Base-by-base conservation (phyloP, 306 rosid genomes). In the Carpinus viminea region DNA sequence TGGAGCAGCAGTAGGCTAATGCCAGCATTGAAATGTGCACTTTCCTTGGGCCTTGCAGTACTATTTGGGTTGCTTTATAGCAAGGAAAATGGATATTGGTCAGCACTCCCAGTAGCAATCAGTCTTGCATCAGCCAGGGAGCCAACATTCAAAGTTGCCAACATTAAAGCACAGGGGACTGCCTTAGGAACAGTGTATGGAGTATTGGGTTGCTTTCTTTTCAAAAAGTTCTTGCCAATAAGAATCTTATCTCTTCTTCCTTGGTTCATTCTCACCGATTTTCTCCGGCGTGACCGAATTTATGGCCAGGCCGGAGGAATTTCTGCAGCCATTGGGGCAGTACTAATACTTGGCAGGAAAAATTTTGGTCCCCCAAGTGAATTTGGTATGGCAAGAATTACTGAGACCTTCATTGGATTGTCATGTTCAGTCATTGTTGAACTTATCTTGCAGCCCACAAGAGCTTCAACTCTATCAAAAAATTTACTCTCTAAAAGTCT, bases 251-350 rank as follows among this genome's bases (percentile, higher is more conserved):
- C 90, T 56, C 88, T 93, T 20, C 82, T 91, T 62, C 98, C 96
- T 1, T 93, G 94, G 96, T 83, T 93, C 85, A 38, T 89, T 36
- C 84, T 93, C 88, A 85, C 98, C 0, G 83, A 83, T 72, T 91
- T 88, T 78, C 89, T 93, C 13, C 94, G 79, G 45, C 84, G 88
- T 21, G 89, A 93, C 74, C 55, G 15, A 46, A 84, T 93, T 88
- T 93, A 93, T 17, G 92, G 96, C 28, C 89, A 86, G 0, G 94
- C 94, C 0, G 96, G 98, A 41, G 90, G 89, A 8, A 85, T 91
- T 73, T 88, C 96, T 11, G 91, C 98, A 0, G 81, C 83, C 3
- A 87, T 91, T 64, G 98, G 94, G 6, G 94, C 94, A 15, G 47
- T 88, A 17, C 60, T 89, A 8, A 80, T 93, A 2, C 77, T 93